Percentiles rank a stretch among this genome's conserved stretches.
Conservation (phyloP, 1,139 yeast genomes). For the Hansenula anomala region DNA sequence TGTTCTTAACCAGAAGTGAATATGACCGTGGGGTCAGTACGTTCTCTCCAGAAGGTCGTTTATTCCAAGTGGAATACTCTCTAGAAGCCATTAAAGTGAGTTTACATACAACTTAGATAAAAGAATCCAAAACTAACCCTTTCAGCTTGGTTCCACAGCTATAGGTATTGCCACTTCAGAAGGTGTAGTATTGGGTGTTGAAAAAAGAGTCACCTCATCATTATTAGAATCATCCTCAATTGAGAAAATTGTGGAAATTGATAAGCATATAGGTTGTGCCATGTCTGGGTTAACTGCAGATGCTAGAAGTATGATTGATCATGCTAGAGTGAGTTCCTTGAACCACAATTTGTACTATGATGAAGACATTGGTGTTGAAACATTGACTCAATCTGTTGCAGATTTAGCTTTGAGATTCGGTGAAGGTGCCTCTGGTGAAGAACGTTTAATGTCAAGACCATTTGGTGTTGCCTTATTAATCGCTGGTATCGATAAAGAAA, state of each 20-base stretch:
- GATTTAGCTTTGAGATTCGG: constrained; percentile 97
- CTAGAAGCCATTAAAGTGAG: constrained; percentile 88
- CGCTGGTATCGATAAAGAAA: constrained; percentile 89
- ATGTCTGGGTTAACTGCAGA: constrained; percentile 99
- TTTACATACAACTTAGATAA: constrained; percentile 1
- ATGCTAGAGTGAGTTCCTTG: constrained; percentile 88
- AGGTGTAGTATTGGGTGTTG: constrained; percentile 95
- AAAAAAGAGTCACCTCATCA: constrained; percentile 92
- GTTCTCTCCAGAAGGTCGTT: constrained; percentile 97
- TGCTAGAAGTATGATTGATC: constrained; percentile 98
- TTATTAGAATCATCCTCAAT: constrained; percentile 88
- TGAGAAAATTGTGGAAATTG: constrained; percentile 95
- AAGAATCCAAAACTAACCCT: constrained; percentile 2
- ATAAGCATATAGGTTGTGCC: constrained; percentile 94
- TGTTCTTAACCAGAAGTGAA: constrained; percentile 98
- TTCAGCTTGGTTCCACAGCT: constrained; percentile 83
- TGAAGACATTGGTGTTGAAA: constrained; percentile 89
- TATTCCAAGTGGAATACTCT: constrained; percentile 97
- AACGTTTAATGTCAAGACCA: constrained; percentile 96
- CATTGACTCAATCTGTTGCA: constrained; percentile 93
- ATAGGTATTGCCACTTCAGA: constrained; percentile 96
- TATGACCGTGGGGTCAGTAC: constrained; percentile 99
- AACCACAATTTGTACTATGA: constrained; percentile 89
- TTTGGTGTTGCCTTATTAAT: constrained; percentile 96
- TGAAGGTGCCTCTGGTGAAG: constrained; percentile 97